A percentile compares a stretch with the other conserved stretches of the same genome.
These are phyloP conservation scores for Boletus semigastroideus DNA, from an alignment of 1,284 basidiomycete species.

Conservation along the genomic window DNA sequence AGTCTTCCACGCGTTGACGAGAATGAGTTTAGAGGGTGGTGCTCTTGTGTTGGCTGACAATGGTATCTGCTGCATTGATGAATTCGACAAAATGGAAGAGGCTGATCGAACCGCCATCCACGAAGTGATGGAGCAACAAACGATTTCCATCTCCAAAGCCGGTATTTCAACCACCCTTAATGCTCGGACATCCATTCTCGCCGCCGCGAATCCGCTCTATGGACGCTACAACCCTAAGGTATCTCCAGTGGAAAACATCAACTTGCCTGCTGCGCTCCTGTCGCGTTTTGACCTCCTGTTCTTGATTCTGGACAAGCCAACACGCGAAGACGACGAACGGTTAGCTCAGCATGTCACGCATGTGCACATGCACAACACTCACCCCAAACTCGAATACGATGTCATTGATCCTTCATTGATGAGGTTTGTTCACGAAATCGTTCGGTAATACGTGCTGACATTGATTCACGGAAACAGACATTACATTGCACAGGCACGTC, in stretches of 20 bases:
- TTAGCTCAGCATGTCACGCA: conserved; percentile 97
- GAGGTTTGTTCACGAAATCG: conserved; percentile 50
- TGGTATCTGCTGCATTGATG: conserved; percentile 99
- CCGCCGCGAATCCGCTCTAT: conserved; percentile 97
- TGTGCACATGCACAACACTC: conserved; percentile 95
- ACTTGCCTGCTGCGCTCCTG: conserved; percentile 93
- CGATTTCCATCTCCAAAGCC: conserved; percentile 98
- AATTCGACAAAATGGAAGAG: conserved; percentile 99
- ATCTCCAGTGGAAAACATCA: conserved; percentile 99
- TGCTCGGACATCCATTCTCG: conserved; percentile 97
- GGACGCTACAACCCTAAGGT: conserved; percentile 98
- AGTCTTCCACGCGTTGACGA: background rate
- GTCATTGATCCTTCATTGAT: conserved; percentile 86
- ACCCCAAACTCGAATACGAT: conserved; percentile 84
- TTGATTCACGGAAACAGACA: conserved; percentile 55
- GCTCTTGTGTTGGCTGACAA: conserved; percentile 98
- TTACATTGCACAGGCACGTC: conserved; percentile 94
- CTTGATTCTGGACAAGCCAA: conserved; percentile 95
- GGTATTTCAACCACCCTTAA: conserved; percentile 99
- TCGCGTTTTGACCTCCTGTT: conserved; percentile 97
- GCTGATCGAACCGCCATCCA: conserved; percentile 97
- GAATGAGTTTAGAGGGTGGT: conserved; percentile 80
- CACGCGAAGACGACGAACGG: conserved; percentile 91
- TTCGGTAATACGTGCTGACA: conserved; percentile 3
- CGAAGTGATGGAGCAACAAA: conserved; percentile 99